Evolutionary conservation across 1,284 basidiomycete species (phyloP).

Genomic region (Fomitopsis betulina): DNA sequence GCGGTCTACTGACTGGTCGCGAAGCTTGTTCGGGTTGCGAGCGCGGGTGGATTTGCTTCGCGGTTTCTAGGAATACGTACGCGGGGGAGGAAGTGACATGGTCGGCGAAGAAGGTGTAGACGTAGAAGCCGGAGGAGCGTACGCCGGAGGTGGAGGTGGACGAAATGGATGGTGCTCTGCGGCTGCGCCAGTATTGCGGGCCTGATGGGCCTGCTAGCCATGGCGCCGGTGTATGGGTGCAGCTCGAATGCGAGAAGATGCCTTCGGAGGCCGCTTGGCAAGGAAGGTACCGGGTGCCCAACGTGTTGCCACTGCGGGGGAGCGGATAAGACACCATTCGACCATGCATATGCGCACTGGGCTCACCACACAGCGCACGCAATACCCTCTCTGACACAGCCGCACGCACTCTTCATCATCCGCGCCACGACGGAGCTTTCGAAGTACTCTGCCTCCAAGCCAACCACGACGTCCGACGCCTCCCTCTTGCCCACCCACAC

Average conservation of each 20-base stretch:
- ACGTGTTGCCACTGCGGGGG: constrained; percentile 47
- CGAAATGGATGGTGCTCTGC: constrained; percentile 14
- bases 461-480: constrained; percentile 44
- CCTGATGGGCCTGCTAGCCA: constrained; percentile 36
- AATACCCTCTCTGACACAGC: constrained; percentile 59
- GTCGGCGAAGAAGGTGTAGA: constrained; percentile 45
- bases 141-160: constrained; percentile 9
- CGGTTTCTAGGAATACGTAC: constrained; percentile 20
- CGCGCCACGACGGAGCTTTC: constrained; percentile 41
- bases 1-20: constrained; percentile 8
- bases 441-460: constrained; percentile 51
- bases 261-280: constrained; percentile 53
- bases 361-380: constrained; percentile 59
- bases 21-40: not conserved
- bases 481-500: constrained; percentile 53
- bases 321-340: constrained; percentile 5
- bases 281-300: constrained; percentile 57
- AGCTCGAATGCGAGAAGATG: constrained; percentile 29
- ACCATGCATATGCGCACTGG: constrained; percentile 3
- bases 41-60: not conserved
- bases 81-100: constrained; percentile 35
- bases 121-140: constrained; percentile 24
- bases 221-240: constrained; percentile 19
- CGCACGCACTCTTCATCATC: constrained; percentile 51
- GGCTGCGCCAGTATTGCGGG: constrained; percentile 38